Evolutionary conservation across 2,329 filamentous ascomycete species (phyloP), one percentile per base, ranked within the genome.

Genomic region (Pseudocercospora eumusae): DNA sequence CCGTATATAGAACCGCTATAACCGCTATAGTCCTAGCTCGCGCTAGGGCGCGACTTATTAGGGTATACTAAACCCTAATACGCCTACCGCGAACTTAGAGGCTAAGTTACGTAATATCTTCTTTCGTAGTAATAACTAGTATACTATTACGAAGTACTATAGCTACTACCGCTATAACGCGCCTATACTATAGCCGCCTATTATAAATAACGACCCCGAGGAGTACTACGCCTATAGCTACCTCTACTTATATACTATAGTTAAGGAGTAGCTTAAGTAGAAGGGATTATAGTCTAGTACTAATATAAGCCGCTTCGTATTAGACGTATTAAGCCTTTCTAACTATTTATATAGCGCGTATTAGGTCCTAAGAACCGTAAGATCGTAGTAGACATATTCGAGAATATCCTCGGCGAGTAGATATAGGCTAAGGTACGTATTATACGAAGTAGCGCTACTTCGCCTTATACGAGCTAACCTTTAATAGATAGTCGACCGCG

Each of bases 101-200:
- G 36, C 36, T 42, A 42, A 42, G 36, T 18, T 42, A 42, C n/a
- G n/a, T 42, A 42, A 42, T 42, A 42, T 42, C 36, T 18, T 42
- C n/a, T 42, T 42, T 9, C 11, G 11, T 42, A 42, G 36, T 9
- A 3, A 4, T 4, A 42, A 42, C 36, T 42, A 42, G 36, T 42
- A 42, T 42, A 42, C 36, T 42, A 42, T 42, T 42, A 42, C n/a
- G n/a, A 42, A 42, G 36, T 42, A 42, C n/a, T 42, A 42, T 42
- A 42, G 4, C n/a, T 42, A 42, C 36, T 42, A 3, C 36, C 11
- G 11, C 11, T 42, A 42, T 42, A 42, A 42, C n/a, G n/a, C 36
- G 36, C 36, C 36, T 42, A 42, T 42, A 42, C 36, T 42, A 42
- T 42, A 13, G 11, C 11, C n/a, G 11, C 36, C n/a, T 13, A 42